A percentile compares a stretch with the other conserved stretches of the same genome.
Evolutionary conservation across 2,329 filamentous ascomycete genomes (phyloP).

Genomic region (Phialocephala subalpina): DNA sequence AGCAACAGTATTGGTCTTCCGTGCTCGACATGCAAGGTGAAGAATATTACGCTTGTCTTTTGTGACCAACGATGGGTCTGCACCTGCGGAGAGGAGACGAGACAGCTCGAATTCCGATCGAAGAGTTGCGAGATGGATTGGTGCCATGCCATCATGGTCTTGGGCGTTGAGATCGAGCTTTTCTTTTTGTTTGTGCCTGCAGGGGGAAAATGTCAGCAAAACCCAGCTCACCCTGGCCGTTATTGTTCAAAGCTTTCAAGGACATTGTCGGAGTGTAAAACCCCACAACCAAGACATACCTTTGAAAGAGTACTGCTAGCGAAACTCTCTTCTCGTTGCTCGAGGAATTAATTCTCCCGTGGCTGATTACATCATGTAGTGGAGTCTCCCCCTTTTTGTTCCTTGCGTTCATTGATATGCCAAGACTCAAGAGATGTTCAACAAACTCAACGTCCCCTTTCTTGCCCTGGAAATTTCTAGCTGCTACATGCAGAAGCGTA

Average conservation of each 20-base stretch:
- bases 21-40: slow-evolving; percentile 48
- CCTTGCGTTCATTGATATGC: background rate
- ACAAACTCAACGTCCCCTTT: background rate
- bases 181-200: background rate
- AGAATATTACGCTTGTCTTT: slow-evolving; percentile 48
- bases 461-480: background rate
- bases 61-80: slow-evolving; percentile 43
- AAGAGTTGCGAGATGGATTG: slow-evolving; percentile 24
- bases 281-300: background rate
- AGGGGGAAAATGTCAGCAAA: background rate
- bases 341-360: background rate
- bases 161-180: slow-evolving; percentile 20
- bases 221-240: background rate
- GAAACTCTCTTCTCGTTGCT: background rate
- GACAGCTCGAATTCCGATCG: slow-evolving; percentile 29
- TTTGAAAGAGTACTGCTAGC: background rate
- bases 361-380: background rate
- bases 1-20: slow-evolving; percentile 46
- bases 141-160: slow-evolving; percentile 33
- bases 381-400: background rate
- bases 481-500: background rate
- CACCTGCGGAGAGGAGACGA: slow-evolving; percentile 47
- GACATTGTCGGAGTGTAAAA: no score
- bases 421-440: background rate
- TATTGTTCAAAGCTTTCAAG: no score